phyloP scores from a whole-genome alignment of 1,284 basidiomycete genomes.

The Moesziomyces aphidis region DNA sequence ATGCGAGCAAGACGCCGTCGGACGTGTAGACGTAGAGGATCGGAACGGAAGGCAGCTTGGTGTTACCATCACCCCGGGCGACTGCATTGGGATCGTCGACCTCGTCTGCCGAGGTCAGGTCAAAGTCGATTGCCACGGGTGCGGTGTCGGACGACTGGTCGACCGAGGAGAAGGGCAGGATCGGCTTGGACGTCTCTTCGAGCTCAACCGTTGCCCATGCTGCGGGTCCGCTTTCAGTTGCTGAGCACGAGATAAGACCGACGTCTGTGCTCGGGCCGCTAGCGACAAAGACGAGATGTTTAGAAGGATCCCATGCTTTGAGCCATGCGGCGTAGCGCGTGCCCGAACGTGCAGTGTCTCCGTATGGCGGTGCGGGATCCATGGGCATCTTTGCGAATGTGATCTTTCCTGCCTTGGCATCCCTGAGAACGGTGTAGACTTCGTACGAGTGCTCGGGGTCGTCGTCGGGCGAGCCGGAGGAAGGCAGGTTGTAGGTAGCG shows the following conservation, averaged over 20 bases:
- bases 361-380: conserved; percentile 73
- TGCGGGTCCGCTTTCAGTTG: conserved; percentile 64
- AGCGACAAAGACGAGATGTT: conserved; percentile 76
- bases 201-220: conserved; percentile 79
- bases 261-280: conserved; percentile 81
- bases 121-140: conserved; percentile 77
- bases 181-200: conserved; percentile 78
- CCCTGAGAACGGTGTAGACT: conserved; percentile 74
- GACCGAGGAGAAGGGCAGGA: conserved; percentile 74
- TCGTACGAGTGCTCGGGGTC: conserved; percentile 71
- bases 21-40: conserved; percentile 81
- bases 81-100: conserved; percentile 74
- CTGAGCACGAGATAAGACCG: conserved; percentile 74
- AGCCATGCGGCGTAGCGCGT: conserved; percentile 73
- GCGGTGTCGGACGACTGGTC: conserved; percentile 80
- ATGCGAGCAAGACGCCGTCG: conserved; percentile 82
- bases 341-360: conserved; percentile 73
- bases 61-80: conserved; percentile 69
- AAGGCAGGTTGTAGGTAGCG: conserved; percentile 73
- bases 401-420: conserved; percentile 74
- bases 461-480: conserved; percentile 27
- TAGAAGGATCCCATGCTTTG: conserved; percentile 76
- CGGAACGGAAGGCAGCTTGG: conserved; percentile 72
- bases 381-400: conserved; percentile 71
- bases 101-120: conserved; percentile 74